A percentile compares a stretch with the other conserved stretches of the same genome.
Evolutionary conservation across 2,329 filamentous ascomycete species (phyloP).

Genomic region (Hymenoscyphus fructigenus): DNA sequence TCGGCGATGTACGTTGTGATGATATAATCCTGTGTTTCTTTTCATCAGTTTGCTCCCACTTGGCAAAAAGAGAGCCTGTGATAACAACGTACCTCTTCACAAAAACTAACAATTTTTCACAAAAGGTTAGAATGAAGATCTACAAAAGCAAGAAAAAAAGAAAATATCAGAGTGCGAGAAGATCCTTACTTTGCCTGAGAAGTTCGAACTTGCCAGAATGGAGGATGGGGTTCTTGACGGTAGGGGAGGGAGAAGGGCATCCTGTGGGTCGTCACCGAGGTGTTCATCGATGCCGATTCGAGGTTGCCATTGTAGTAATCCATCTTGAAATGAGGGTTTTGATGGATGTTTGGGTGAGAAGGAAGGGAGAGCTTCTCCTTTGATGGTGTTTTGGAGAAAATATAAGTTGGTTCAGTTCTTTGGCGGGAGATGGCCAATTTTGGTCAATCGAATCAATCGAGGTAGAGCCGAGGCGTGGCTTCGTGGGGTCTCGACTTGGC

Average conservation of each 20-base stretch:
- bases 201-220: slow-evolving; percentile 31
- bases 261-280: slow-evolving; percentile 7
- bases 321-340: slow-evolving; percentile 5
- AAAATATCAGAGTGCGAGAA: background rate
- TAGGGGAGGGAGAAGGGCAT: slow-evolving; percentile 30
- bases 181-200: slow-evolving; percentile 30
- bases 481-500: too few species aligned
- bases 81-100: slow-evolving; percentile 33
- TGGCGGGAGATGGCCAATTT: slow-evolving; percentile 4
- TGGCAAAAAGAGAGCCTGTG: background rate
- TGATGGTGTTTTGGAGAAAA: background rate
- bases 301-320: slow-evolving; percentile 19
- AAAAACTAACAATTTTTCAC: slow-evolving; percentile 28
- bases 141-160: slow-evolving; percentile 1
- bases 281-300: background rate
- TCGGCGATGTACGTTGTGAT: slow-evolving; percentile 52
- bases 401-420: background rate
- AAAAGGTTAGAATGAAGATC: slow-evolving; percentile 10
- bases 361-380: background rate
- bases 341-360: background rate
- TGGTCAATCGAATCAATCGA: background rate
- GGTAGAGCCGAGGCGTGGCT: too few species aligned
- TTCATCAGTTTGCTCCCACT: background rate
- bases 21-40: slow-evolving; percentile 49
- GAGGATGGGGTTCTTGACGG: slow-evolving; percentile 24